Base-by-base conservation (phyloP, 768 basidiomycete genomes). In the Cystofilobasidium macerans region DNA sequence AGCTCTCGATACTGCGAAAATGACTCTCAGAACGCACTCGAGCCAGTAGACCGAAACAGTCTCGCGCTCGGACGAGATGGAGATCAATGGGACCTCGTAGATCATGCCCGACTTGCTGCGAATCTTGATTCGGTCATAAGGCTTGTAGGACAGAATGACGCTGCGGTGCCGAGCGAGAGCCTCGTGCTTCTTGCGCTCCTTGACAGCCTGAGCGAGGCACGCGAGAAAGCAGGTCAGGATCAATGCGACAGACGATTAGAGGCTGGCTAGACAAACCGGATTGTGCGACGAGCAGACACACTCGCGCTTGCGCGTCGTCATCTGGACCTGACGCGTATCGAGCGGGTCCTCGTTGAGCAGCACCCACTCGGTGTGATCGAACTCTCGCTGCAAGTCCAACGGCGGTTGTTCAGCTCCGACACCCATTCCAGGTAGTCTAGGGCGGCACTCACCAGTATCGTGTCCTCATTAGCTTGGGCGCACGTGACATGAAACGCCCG, bases 401-500 rank as follows among this genome's bases (percentile, higher is more conserved):
- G n/a, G n/a, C n/a, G n/a, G n/a, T n/a, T n/a, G n/a, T n/a, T n/a
- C n/a, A n/a, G n/a, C 28, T 57, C 8, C 18, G 56, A 30, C 28
- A 48, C 20, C 24, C 45, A 48, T 8, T 24, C 38, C 9, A 40
- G 9, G 9, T 8, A 8, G 38, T 40, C 38, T 16, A n/a, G n/a
- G n/a, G n/a, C n/a, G n/a, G n/a, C 38, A 45, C 59, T 61, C 11
- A 26, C 48, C 5, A 67, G 59, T 7, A 60, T 24, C 13, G 57
- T 54, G 35, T 66, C 74, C 71, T n/a, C 71, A 69, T 84, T 83
- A 24, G 83, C 80, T 47, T 80, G 78, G 0, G 95, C 94, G 75
- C 95, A 99, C 3, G 85, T 86, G 33, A 95, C 86, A 72, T 98
- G 94, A 77, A 90, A 95, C 0, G 93, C 88, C 73, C 87, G 57